Evolutionary conservation across 2,329 filamentous ascomycete genomes (phyloP), one percentile per base, ranked within the genome.

Genomic region (Dothidotthia symphoricarpi): DNA sequence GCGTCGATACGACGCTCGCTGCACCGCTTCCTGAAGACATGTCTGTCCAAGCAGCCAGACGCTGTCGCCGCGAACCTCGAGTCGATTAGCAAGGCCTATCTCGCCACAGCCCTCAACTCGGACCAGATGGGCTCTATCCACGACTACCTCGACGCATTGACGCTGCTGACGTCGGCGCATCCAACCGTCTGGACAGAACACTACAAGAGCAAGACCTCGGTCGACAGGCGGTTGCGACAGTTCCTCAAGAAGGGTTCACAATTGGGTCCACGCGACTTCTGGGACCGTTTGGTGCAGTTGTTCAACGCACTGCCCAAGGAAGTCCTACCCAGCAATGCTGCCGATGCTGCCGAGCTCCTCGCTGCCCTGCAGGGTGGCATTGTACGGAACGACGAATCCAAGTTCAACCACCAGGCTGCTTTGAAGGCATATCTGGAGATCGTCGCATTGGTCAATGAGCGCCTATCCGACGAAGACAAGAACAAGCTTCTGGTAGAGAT

Each of bases 211-310:
- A 83, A 82, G 59, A 77, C 75, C 19, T 60, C 75, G 6, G 77
- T 65, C 41, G 75, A 68, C 43, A 78, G 72, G 43, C 69, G 83
- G 15, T 66, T 98, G 3, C 77, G 79, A 33, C 72, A 81, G 7
- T 93, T 94, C 51, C 71, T 97, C 6, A 82, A 86, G 45, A 86
- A 83, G 54, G 91, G 93, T 3, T 95, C 91, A 0, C 87, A 96
- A 57, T 80, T 82, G n/a, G 85, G 85, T 3, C 73, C 80, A 0
- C 69, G 75, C 3, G 77, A 75, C 8, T 95, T 83, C 59, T 98
- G 93, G 93, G 67, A 74, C 16, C 78, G 77, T 12, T 63, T 95
- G 22, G 73, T 76, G 26, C 70, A 74, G 19, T 67, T 97, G 0
- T 61, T 95, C 33, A 62, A 67, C 16, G 61, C 61, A 6, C 53